Evolutionary conservation across 768 basidiomycete species (phyloP).

Genomic region (Phaeolepiota aurea): DNA sequence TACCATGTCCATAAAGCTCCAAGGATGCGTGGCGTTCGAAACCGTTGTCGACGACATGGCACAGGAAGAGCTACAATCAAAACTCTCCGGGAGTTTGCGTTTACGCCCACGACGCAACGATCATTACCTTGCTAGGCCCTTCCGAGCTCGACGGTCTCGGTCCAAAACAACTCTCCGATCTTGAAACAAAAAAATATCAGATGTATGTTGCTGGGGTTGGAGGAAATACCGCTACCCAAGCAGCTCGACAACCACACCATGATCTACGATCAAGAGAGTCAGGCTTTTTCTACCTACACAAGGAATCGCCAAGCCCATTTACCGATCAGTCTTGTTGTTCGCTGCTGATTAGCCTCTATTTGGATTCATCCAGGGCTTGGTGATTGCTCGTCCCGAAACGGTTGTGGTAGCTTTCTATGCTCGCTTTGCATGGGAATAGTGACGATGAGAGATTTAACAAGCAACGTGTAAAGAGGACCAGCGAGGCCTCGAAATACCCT

Average conservation of each 20-base stretch:
- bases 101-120: slow-evolving; percentile 4
- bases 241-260: slow-evolving; percentile 50
- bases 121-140: slow-evolving; percentile 32
- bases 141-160: slow-evolving; percentile 23
- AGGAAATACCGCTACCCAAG: slow-evolving; percentile 26
- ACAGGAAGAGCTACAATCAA: slow-evolving; percentile 5
- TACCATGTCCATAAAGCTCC: slow-evolving; percentile 6
- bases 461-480: slow-evolving; percentile 38
- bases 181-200: slow-evolving; percentile 17
- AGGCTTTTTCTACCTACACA: slow-evolving; percentile 31
- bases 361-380: slow-evolving; percentile 36
- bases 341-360: slow-evolving; percentile 19
- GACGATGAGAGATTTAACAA: slow-evolving; percentile 23
- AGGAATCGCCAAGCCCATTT: slow-evolving; percentile 13
- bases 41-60: slow-evolving; percentile 12
- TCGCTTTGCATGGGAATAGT: slow-evolving; percentile 40
- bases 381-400: slow-evolving; percentile 28
- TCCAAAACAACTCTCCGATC: slow-evolving; percentile 12
- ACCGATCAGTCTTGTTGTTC: slow-evolving; percentile 21
- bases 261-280: slow-evolving; percentile 38
- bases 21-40: slow-evolving; percentile 12
- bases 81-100: not conserved
- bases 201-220: slow-evolving; percentile 32
- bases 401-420: slow-evolving; percentile 39
- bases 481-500: slow-evolving; percentile 33